Conservation (phyloP, 1,139 yeast genomes). For the Pichia sp. region DNA sequence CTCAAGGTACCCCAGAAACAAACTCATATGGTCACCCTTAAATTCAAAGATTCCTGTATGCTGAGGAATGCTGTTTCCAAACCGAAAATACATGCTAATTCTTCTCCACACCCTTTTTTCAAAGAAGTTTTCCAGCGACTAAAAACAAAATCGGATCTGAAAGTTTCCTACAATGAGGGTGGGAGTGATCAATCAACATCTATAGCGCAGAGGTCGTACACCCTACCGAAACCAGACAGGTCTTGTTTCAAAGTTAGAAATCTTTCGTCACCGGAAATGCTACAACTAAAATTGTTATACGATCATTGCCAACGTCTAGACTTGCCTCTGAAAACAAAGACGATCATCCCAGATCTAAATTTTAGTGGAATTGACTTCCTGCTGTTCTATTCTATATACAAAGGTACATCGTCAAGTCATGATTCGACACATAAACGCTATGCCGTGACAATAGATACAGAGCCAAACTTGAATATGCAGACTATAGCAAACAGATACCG, state of each 20-base stretch:
- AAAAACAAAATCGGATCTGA: not conserved
- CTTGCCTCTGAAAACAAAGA: not conserved
- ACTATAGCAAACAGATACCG: not conserved
- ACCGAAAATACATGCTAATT: constrained; percentile 11
- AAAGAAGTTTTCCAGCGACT: constrained; percentile 10
- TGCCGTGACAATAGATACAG: constrained; percentile 1
- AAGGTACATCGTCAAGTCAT: not conserved
- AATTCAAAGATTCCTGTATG: not conserved
- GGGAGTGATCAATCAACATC: not conserved
- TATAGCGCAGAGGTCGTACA: not conserved
- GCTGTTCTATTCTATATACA: constrained; percentile 6
- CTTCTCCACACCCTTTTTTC: constrained; percentile 18
- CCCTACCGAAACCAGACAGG: not conserved
- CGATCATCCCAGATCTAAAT: not conserved
- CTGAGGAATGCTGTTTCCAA: not conserved
- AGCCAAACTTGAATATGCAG: not conserved
- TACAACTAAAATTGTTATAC: not conserved
- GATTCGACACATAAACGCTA: not conserved
- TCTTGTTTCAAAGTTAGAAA: not conserved
- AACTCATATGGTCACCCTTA: constrained; percentile 3
- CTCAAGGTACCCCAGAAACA: constrained; percentile 6
- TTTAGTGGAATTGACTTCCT: constrained; percentile 8
- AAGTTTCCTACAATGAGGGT: not conserved
- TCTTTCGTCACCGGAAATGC: not conserved
- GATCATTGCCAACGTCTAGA: not conserved